A percentile compares a stretch with the other conserved stretches of the same genome.
Conservation (phyloP, 2,329 filamentous ascomycete genomes). For the Xylariomycetidae sp. region DNA sequence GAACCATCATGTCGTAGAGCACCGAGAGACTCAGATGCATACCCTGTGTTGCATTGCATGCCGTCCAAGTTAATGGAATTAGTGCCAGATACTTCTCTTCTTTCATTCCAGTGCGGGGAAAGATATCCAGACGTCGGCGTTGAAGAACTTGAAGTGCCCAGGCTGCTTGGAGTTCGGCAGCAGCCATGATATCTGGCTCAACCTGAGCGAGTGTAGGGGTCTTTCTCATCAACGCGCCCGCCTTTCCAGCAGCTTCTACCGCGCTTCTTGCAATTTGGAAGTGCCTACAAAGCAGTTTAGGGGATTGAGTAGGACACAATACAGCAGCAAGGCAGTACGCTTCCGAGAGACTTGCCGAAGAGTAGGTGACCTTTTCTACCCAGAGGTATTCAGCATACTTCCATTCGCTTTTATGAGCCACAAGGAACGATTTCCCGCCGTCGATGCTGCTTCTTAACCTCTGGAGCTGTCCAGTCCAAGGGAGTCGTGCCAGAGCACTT, state of each 20-base stretch:
- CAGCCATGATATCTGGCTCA: not conserved
- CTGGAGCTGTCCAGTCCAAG: not conserved
- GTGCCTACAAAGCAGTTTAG: too few relatives aligned
- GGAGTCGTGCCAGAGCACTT: slow-evolving; percentile 2
- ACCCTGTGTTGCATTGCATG: not conserved
- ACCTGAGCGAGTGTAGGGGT: slow-evolving; percentile 1
- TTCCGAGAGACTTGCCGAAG: slow-evolving; percentile 1
- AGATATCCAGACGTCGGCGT: slow-evolving; percentile 2
- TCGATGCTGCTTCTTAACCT: not conserved
- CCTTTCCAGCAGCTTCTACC: not conserved
- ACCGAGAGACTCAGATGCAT: not conserved
- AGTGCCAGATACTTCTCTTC: slow-evolving; percentile 5
- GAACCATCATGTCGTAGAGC: slow-evolving; percentile 3
- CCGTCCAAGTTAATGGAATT: slow-evolving; percentile 4
- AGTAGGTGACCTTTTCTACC: slow-evolving; percentile 5
- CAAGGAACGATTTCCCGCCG: slow-evolving; percentile 1
- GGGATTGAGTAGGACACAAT: not conserved
- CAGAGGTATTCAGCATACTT: slow-evolving; percentile 1
- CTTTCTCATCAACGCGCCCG: not conserved
- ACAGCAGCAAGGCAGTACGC: slow-evolving; percentile 3
- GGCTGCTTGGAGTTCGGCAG: not conserved
- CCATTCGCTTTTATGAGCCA: not conserved
- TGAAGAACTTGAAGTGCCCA: not conserved
- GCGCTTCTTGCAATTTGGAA: not conserved
- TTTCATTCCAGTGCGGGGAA: not conserved